Evolutionary conservation across 371 early-diverging fungal genomes (phyloP), one percentile per base, ranked within the genome.

Genomic region (Mucor indicus): DNA sequence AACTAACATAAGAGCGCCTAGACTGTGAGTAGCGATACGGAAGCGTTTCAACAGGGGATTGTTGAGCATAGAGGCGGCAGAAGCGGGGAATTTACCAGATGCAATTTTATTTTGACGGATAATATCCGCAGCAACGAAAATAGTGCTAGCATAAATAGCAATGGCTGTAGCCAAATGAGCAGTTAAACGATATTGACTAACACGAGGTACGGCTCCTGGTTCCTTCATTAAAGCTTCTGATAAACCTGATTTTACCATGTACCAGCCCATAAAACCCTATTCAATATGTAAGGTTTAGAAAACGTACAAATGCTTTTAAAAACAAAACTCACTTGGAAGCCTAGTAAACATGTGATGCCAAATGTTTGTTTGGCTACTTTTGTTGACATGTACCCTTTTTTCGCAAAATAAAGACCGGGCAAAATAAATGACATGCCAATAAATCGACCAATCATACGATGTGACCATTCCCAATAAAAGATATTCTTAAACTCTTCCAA

Each of bases 401-500:
- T 69, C 21, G 89, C 84, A 80, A 97, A 96, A 69, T 83, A 95
- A 4, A 84, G 67, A 9, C 89, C 90, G 8, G 98, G 96, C 9
- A 95, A 32, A 44, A 95, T 72, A 50, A 93, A 92, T 4, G 87
- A 75, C 8, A 87, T 72, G n/a, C 98, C 98, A 55, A 98, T 93
- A 51, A 87, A 81, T 3, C 98, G 80, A 7, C 98, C 98, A 46
- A 89, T 77, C 79, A 94, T 92, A 60, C 98, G 87, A 60, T 98
- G 98, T 38, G 85, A 84, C 94, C 95, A 97, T 75, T 98, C 98
- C 86, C 91, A 91, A 66, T 89, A 97, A 66, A 91, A 98, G 57
- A 97, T 98, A 46, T 74, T 82, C 72, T 98, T 95, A 78, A 98
- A 97, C 62, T 98, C 94, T 21, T 85, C 80, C 23, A 97, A 55